These are phyloP conservation scores for Dendrobium officinale DNA, from an alignment of 106 monocot species.

Conservation along the genomic window DNA sequence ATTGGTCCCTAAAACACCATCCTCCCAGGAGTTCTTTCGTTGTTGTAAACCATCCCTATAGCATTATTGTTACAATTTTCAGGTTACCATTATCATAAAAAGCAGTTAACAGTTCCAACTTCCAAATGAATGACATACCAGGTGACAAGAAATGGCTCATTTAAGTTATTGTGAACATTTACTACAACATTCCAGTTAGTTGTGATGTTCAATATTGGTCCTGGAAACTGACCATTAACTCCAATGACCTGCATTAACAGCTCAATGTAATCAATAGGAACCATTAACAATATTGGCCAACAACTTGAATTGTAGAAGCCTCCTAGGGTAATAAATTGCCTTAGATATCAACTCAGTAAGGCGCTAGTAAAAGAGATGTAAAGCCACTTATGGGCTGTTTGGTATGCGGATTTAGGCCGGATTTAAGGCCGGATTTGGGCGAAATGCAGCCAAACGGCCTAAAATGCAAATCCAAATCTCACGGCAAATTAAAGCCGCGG, in stretches of 20 bases:
- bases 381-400: neutral
- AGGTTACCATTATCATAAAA: conserved; percentile 4
- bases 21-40: conserved; percentile 91
- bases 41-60: conserved; percentile 89
- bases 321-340: neutral
- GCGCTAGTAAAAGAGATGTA: neutral
- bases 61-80: conserved; percentile 11
- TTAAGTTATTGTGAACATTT: conserved; percentile 75
- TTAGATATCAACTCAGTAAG: neutral
- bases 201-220: conserved; percentile 74
- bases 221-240: conserved; percentile 84
- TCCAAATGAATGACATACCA: conserved; percentile 42
- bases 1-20: conserved; percentile 94
- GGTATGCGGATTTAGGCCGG: too few relatives aligned
- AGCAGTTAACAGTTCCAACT: neutral
- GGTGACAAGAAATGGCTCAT: conserved; percentile 91
- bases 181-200: conserved; percentile 97
- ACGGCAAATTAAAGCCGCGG: too few relatives aligned
- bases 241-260: conserved; percentile 72
- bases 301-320: neutral
- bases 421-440: too few relatives aligned
- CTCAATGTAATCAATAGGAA: neutral
- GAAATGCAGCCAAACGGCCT: too few relatives aligned
- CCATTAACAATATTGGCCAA: neutral
- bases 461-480: too few relatives aligned